These are phyloP conservation scores for Podaxis sp. DNA, from an alignment of 768 basidiomycete species.

Conservation along the genomic window DNA sequence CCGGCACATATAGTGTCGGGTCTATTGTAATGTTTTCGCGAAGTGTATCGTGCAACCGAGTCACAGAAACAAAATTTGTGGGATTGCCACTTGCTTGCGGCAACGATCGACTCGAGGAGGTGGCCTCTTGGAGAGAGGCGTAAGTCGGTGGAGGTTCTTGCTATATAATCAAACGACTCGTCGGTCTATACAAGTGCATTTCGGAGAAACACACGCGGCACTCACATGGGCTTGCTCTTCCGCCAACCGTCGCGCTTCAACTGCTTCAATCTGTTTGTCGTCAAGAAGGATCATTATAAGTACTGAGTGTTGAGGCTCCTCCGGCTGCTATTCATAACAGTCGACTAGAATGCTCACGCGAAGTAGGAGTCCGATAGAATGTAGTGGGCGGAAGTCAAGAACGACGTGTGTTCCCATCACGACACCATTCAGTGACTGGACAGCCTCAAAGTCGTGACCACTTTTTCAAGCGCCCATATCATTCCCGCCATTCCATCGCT, in stretches of 20 bases:
- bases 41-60: conserved; percentile 25
- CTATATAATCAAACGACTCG: conserved; percentile 3
- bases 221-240: conserved; percentile 25
- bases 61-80: conserved; percentile 27
- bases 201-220: not conserved
- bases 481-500: not conserved
- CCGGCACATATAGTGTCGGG: conserved; percentile 26
- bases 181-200: not conserved
- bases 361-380: not conserved
- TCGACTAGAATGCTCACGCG: not conserved
- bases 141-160: conserved; percentile 32
- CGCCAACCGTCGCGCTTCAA: conserved; percentile 22
- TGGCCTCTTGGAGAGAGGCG: conserved; percentile 23
- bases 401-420: conserved; percentile 8
- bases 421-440: conserved; percentile 2
- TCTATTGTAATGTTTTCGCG: conserved; percentile 28
- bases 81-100: conserved; percentile 15
- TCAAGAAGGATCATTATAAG: conserved; percentile 24
- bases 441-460: conserved; percentile 2
- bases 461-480: not conserved
- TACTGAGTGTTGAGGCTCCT: not conserved
- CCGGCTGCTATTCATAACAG: conserved; percentile 9
- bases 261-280: conserved; percentile 27
- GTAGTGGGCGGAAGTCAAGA: not conserved
- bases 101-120: conserved; percentile 6